Conservation (phyloP, 1,284 basidiomycete genomes). For the Apiotrichum akiyoshidainum region DNA sequence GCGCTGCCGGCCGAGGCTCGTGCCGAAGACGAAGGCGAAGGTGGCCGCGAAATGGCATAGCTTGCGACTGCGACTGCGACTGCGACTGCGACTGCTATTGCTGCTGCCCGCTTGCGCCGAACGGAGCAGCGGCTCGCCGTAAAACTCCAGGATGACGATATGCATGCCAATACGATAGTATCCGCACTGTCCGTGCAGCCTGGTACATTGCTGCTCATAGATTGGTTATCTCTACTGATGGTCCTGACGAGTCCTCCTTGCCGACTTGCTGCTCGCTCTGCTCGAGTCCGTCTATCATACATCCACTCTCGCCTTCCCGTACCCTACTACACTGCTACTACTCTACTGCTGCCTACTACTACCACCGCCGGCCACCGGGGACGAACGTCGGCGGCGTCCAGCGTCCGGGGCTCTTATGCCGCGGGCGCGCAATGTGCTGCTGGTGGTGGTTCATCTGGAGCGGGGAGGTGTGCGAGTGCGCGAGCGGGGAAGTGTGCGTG, state of each 20-base stretch:
- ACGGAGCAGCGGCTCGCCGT: no score
- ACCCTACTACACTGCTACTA: not conserved
- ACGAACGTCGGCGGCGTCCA: conserved; percentile 7
- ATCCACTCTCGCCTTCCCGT: not conserved
- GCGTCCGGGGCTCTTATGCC: conserved; percentile 1
- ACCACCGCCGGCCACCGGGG: conserved; percentile 14
- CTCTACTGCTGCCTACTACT: no score
- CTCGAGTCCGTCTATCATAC: no score
- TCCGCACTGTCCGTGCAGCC: not conserved
- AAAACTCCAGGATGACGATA: not conserved
- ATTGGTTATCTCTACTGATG: no score
- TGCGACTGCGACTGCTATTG: no score
- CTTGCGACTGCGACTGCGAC: no score
- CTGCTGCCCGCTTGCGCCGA: no score
- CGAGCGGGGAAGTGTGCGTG: not conserved
- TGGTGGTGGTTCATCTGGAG: conserved; percentile 1
- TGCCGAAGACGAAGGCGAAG: no score
- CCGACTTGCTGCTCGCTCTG: no score
- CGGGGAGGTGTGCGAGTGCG: not conserved
- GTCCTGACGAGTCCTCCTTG: no score
- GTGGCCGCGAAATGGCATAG: no score
- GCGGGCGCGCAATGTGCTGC: not conserved
- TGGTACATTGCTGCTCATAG: not conserved
- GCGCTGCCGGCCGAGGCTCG: no score
- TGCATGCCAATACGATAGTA: conserved; percentile 2